A percentile compares a stretch with the other conserved stretches of the same genome.
These are phyloP conservation scores for Penicillium janthinellum DNA, from an alignment of 2,329 filamentous ascomycete genomes.

Conservation along the genomic window DNA sequence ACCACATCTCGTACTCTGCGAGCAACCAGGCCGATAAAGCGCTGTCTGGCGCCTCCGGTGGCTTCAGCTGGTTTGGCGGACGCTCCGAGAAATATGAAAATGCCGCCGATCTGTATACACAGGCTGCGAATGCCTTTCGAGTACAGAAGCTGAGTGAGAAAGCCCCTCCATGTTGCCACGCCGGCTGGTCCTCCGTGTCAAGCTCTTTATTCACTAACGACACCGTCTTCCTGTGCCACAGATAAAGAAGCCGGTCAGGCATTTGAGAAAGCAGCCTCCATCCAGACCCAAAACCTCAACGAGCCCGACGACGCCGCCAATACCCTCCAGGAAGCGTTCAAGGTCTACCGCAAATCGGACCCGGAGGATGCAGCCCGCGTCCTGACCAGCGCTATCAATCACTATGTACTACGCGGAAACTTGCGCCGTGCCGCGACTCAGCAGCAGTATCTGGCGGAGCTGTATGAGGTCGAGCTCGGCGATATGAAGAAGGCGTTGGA, in stretches of 20 bases:
- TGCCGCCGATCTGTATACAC: slow-evolving; percentile 82
- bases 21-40: slow-evolving; percentile 78
- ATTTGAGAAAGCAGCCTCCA: slow-evolving; percentile 81
- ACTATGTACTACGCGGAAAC: slow-evolving; percentile 88
- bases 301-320: slow-evolving; percentile 93
- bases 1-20: slow-evolving; percentile 24
- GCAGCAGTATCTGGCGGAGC: slow-evolving; percentile 83
- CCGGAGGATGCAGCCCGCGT: slow-evolving; percentile 81
- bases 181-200: background rate
- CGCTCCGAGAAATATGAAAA: slow-evolving; percentile 85
- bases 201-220: slow-evolving; percentile 1
- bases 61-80: slow-evolving; percentile 88
- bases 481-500: slow-evolving; percentile 78
- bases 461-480: slow-evolving; percentile 79
- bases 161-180: slow-evolving; percentile 15
- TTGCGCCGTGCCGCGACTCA: slow-evolving; percentile 87
- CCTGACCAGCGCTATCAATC: slow-evolving; percentile 75
- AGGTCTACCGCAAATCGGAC: slow-evolving; percentile 85
- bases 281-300: slow-evolving; percentile 79
- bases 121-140: slow-evolving; percentile 89
- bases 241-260: slow-evolving; percentile 83
- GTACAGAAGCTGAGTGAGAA: slow-evolving; percentile 77
- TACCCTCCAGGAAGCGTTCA: slow-evolving; percentile 86
- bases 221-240: slow-evolving; percentile 38
- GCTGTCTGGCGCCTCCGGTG: slow-evolving; percentile 70